These are phyloP conservation scores for Penicillium paxilli DNA, from an alignment of 495 filamentous ascomycete genomes.

Conservation along the genomic window DNA sequence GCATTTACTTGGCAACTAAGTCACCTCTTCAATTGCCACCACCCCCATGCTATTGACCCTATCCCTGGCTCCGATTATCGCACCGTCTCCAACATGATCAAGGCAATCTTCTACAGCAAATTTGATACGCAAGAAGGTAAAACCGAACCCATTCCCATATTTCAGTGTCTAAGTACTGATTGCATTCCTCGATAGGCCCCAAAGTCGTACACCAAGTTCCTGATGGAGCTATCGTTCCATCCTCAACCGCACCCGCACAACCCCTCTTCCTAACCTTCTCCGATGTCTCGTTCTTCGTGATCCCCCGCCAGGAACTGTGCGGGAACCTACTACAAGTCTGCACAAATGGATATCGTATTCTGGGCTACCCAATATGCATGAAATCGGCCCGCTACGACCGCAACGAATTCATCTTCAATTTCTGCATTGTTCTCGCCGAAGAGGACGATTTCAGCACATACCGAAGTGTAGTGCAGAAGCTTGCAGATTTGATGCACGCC, in stretches of 20 bases:
- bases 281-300: constrained; percentile 82
- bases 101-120: constrained; percentile 91
- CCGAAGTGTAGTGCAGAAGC: constrained; percentile 78
- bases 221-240: constrained; percentile 68
- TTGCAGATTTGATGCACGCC: constrained; percentile 80
- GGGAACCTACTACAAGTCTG: constrained; percentile 76
- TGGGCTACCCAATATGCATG: constrained; percentile 89
- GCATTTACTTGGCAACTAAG: background rate
- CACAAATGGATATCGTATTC: constrained; percentile 73
- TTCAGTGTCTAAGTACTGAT: constrained; percentile 4
- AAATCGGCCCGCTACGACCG: constrained; percentile 72
- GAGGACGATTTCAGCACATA: constrained; percentile 67
- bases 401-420: constrained; percentile 98
- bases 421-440: constrained; percentile 79
- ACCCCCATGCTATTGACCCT: background rate
- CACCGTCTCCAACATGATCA: constrained; percentile 59
- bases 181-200: constrained; percentile 58
- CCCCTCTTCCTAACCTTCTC: constrained; percentile 78
- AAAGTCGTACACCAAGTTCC: constrained; percentile 61
- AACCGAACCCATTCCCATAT: background rate
- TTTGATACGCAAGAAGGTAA: constrained; percentile 89
- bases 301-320: constrained; percentile 89
- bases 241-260: constrained; percentile 47
- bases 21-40: too few relatives aligned
- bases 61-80: constrained; percentile 7